phyloP scores from a whole-genome alignment of 2,329 filamentous ascomycete genomes.

The Fusarium sp. region DNA sequence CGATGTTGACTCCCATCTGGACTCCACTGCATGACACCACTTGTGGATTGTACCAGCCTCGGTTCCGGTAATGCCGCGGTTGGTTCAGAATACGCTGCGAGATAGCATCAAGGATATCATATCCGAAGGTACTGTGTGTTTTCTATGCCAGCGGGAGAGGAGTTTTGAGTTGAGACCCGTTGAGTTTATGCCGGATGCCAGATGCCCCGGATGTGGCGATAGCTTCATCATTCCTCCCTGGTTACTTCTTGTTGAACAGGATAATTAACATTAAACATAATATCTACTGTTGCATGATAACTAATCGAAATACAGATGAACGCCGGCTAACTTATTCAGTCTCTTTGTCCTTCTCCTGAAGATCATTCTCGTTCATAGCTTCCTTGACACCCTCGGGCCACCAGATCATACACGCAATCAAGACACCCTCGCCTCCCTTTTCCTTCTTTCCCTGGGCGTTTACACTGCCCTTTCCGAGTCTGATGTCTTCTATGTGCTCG shows the following conservation, averaged over 20 bases:
- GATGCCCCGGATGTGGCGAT: not conserved
- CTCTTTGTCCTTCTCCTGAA: not conserved
- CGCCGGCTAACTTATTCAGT: not conserved
- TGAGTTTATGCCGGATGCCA: not conserved
- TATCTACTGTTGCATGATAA: not conserved
- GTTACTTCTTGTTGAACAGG: not conserved
- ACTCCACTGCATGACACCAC: conserved; percentile 6
- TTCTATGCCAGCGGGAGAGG: not conserved
- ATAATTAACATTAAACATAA: not conserved
- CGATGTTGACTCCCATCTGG: not conserved
- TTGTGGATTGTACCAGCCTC: not conserved
- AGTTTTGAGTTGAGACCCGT: not conserved
- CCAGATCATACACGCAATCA: conserved; percentile 24
- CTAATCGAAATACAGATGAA: not conserved
- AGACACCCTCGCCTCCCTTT: conserved; percentile 14
- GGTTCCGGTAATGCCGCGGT: not conserved
- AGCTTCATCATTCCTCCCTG: not conserved
- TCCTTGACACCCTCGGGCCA: conserved; percentile 12
- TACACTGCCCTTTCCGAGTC: conserved; percentile 14
- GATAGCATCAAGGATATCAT: not conserved
- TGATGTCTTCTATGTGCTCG: conserved; percentile 19
- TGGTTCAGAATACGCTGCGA: not conserved
- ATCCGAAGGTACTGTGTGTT: not conserved
- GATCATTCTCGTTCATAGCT: not conserved
- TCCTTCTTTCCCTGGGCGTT: conserved; percentile 12